Percentiles rank a stretch among this genome's conserved stretches.
These are phyloP conservation scores for Fusarium sp. DNA, from an alignment of 2,329 filamentous ascomycete genomes.

Conservation along the genomic window DNA sequence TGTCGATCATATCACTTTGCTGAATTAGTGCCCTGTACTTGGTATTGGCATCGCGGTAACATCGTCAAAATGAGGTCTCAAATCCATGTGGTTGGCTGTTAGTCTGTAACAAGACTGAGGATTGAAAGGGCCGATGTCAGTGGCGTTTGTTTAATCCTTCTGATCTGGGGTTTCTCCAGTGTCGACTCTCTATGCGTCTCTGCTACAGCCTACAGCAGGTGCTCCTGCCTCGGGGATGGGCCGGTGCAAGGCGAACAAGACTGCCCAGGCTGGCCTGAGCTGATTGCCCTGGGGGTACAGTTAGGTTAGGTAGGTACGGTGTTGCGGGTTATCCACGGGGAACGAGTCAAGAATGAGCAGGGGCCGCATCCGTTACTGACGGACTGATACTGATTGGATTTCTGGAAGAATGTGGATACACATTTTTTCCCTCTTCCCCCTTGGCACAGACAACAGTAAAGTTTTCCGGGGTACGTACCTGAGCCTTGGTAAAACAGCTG, in stretches of 20 bases:
- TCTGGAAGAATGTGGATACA: conserved; percentile 33
- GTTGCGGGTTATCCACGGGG: conserved; percentile 9
- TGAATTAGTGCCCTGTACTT: conserved; percentile 5
- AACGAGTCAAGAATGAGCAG: conserved; percentile 23
- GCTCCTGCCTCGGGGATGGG: conserved; percentile 2
- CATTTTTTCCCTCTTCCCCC: conserved; percentile 8
- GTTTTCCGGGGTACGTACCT: conserved; percentile 30
- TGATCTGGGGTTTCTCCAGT: conserved; percentile 31
- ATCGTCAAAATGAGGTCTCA: conserved; percentile 3
- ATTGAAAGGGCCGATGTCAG: conserved; percentile 46
- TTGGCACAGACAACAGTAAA: conserved; percentile 11
- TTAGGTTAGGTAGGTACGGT: not conserved
- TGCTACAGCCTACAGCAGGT: not conserved
- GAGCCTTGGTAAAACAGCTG: not conserved
- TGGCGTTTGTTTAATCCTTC: conserved; percentile 36
- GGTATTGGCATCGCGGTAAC: conserved; percentile 5
- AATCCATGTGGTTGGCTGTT: conserved; percentile 26
- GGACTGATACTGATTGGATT: conserved; percentile 18
- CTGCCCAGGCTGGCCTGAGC: not conserved
- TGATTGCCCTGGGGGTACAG: not conserved
- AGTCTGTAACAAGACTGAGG: conserved; percentile 31
- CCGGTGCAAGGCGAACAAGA: conserved; percentile 19
- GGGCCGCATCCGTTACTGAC: conserved; percentile 4
- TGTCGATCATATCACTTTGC: conserved; percentile 22
- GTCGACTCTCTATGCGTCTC: not conserved